Percentiles rank a stretch among this genome's conserved stretches.
Evolutionary conservation across 2,329 filamentous ascomycete species (phyloP).

Genomic region (Calycina herbarum): DNA sequence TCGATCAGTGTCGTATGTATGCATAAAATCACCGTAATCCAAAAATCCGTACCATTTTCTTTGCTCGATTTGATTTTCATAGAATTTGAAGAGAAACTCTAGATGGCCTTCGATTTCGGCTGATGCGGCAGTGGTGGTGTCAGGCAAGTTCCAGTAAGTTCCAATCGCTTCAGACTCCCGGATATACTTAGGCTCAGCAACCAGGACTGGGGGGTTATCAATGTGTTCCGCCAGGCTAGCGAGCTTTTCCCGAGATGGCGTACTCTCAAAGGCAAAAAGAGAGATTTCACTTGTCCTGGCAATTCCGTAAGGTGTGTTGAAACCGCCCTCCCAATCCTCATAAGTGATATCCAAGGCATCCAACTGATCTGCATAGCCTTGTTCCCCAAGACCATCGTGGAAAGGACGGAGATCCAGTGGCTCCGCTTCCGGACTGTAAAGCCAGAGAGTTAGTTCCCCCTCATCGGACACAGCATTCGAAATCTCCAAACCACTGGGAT

Average conservation of each 20-base stretch:
- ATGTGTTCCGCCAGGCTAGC: constrained; percentile 46
- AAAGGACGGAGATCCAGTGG: constrained; percentile 58
- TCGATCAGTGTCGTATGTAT: constrained; percentile 59
- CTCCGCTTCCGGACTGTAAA: constrained; percentile 57
- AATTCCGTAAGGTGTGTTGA: constrained; percentile 58
- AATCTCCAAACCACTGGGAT: constrained; percentile 59
- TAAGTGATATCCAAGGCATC: constrained; percentile 64
- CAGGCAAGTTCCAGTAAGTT: constrained; percentile 52
- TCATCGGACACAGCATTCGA: constrained; percentile 49
- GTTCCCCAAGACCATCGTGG: constrained; percentile 56
- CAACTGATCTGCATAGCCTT: constrained; percentile 57
- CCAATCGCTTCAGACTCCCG: constrained; percentile 53
- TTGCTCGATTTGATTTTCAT: constrained; percentile 55
- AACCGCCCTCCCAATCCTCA: constrained; percentile 58
- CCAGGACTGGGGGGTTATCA: constrained; percentile 53
- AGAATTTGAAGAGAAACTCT: constrained; percentile 57
- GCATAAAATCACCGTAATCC: constrained; percentile 63
- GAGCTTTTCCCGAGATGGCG: constrained; percentile 50
- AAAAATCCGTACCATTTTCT: constrained; percentile 64
- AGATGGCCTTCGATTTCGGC: constrained; percentile 52
- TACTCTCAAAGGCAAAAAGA: constrained; percentile 52
- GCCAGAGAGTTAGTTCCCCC: constrained; percentile 58
- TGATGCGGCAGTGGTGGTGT: constrained; percentile 35
- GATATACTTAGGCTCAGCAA: constrained; percentile 50
- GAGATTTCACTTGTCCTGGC: constrained; percentile 58